Conservation (phyloP, 1,284 basidiomycete species). For the Ustilago lituana region DNA sequence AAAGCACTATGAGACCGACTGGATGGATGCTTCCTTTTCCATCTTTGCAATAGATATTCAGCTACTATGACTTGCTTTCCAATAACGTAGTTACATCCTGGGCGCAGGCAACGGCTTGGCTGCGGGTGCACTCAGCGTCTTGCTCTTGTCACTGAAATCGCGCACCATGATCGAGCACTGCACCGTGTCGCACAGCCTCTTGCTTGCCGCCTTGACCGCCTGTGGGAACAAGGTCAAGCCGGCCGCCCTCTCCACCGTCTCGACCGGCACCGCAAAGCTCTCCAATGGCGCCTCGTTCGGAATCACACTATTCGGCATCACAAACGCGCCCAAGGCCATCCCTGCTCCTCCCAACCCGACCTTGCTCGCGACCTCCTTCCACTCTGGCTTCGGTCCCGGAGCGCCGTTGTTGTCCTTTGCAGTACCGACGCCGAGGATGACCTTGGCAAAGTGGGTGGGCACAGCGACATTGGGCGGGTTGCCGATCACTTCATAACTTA, state of each 20-base stretch:
- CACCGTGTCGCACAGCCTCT: constrained; percentile 78
- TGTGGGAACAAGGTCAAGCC: constrained; percentile 90
- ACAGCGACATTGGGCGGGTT: constrained; percentile 87
- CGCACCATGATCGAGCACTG: constrained; percentile 60
- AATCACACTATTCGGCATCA: constrained; percentile 66
- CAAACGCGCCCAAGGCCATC: constrained; percentile 60
- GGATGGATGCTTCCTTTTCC: too few species aligned
- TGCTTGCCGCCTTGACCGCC: constrained; percentile 79
- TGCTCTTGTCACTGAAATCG: constrained; percentile 54
- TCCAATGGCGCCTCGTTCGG: constrained; percentile 62
- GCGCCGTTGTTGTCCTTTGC: constrained; percentile 7
- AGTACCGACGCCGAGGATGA: constrained; percentile 75
- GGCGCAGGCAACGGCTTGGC: constrained; percentile 20
- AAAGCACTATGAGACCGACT: too few species aligned
- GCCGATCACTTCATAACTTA: constrained; percentile 89
- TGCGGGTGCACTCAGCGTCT: constrained; percentile 24
- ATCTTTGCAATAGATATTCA: too few species aligned
- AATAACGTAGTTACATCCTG: constrained; percentile 7
- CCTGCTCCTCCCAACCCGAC: constrained; percentile 20
- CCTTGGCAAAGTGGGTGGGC: constrained; percentile 98
- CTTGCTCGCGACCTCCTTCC: constrained; percentile 20
- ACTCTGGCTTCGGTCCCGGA: constrained; percentile 24
- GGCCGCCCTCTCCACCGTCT: constrained; percentile 88
- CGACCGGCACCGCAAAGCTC: constrained; percentile 72
- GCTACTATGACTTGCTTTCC: too few species aligned